phyloP scores from a whole-genome alignment of 2,329 filamentous ascomycete genomes.

The Aspergillus viridinutans region DNA sequence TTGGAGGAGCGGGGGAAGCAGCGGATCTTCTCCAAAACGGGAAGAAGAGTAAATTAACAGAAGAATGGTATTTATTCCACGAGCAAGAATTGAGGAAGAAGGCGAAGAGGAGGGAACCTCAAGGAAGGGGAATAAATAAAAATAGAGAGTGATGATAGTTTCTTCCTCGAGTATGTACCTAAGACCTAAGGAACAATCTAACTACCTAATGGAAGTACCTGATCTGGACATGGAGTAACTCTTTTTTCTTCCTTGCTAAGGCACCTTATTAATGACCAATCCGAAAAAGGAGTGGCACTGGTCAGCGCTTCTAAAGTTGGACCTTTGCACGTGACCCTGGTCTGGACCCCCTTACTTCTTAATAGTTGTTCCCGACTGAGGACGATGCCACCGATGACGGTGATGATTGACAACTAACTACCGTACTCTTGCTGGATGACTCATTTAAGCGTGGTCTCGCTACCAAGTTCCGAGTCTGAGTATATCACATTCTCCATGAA shows the following conservation, averaged over 20 bases:
- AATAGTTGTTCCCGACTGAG: no score
- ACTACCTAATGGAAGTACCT: slow-evolving; percentile 1
- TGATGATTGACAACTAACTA: no score
- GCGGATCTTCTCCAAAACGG: slow-evolving; percentile 10
- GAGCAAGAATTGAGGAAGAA: not conserved
- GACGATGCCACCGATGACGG: no score
- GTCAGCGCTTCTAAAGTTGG: slow-evolving; percentile 10
- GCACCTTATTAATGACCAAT: not conserved
- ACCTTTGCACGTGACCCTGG: slow-evolving; percentile 17
- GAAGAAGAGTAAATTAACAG: not conserved
- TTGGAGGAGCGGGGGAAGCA: not conserved
- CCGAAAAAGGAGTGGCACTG: slow-evolving; percentile 2
- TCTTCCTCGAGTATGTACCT: not conserved
- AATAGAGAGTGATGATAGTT: not conserved
- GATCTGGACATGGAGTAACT: slow-evolving; percentile 4
- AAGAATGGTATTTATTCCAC: not conserved
- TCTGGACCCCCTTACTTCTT: not conserved
- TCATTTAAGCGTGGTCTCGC: not conserved
- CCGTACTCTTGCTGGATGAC: no score
- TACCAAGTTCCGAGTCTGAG: not conserved
- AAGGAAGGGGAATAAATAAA: not conserved
- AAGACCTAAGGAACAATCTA: not conserved
- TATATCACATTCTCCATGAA: not conserved
- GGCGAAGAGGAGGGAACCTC: not conserved
- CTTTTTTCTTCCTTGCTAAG: no score